phyloP scores from a whole-genome alignment of 2,329 filamentous ascomycete genomes.

The Colletotrichum coccodes region DNA sequence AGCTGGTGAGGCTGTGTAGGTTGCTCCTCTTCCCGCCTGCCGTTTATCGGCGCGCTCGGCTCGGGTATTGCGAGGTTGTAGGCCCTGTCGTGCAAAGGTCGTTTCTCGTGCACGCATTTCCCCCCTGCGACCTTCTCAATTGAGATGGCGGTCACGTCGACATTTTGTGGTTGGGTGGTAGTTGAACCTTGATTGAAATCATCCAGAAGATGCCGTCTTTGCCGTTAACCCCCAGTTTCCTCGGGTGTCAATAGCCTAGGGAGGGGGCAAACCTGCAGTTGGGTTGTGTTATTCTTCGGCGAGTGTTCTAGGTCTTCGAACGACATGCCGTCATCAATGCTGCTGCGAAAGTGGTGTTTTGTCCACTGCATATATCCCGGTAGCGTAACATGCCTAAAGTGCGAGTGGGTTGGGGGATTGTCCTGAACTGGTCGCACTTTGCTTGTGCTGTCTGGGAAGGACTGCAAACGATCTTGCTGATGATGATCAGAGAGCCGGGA shows the following conservation, averaged over 20 bases:
- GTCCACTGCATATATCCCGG: neutral
- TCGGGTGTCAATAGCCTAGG: neutral
- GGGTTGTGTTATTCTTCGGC: conserved; percentile 11
- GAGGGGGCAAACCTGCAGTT: neutral
- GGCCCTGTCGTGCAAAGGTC: neutral
- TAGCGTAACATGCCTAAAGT: neutral
- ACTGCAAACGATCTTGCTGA: conserved; percentile 4
- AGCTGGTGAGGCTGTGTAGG: conserved; percentile 16
- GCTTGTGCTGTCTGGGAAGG: neutral
- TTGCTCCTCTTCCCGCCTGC: neutral
- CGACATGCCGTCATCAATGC: neutral
- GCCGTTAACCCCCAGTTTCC: conserved; percentile 14
- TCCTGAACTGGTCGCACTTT: neutral
- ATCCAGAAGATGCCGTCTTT: conserved; percentile 19
- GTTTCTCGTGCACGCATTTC: neutral
- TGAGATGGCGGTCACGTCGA: conserved; percentile 20
- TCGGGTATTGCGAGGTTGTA: neutral
- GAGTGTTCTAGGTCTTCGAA: neutral
- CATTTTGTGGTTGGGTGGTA: neutral
- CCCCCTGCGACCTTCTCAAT: conserved; percentile 27
- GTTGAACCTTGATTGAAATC: conserved; percentile 3
- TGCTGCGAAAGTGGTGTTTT: neutral
- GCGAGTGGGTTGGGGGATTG: conserved; percentile 9
- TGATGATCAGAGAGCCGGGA: conserved; percentile 13
- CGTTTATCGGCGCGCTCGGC: conserved; percentile 10